These are phyloP conservation scores for Pseudogymnoascus sp. DNA, from an alignment of 2,329 filamentous ascomycete species.

Conservation along the genomic window DNA sequence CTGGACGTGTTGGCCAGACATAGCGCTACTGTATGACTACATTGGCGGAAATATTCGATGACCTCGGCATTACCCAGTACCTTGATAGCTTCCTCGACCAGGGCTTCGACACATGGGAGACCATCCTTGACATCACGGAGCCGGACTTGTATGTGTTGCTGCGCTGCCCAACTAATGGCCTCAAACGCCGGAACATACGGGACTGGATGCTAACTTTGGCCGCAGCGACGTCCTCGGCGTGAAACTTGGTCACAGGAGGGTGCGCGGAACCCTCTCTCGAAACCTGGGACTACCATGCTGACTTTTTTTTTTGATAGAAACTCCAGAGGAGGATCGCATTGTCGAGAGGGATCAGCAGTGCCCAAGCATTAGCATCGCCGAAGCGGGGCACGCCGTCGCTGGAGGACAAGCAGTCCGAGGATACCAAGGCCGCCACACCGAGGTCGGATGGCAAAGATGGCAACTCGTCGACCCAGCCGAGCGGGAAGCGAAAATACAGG, in stretches of 20 bases:
- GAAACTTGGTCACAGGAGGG: constrained; percentile 72
- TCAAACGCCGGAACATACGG: neutral
- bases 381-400: constrained; percentile 36
- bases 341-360: constrained; percentile 48
- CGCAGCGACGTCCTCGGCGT: constrained; percentile 62
- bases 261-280: constrained; percentile 36
- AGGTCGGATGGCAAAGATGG: constrained; percentile 38
- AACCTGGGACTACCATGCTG: constrained; percentile 10
- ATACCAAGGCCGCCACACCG: constrained; percentile 39
- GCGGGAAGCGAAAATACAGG: constrained; percentile 64
- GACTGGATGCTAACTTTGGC: constrained; percentile 14
- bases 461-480: constrained; percentile 33
- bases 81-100: constrained; percentile 64
- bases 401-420: constrained; percentile 52
- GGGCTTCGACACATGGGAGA: constrained; percentile 80
- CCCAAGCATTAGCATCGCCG: constrained; percentile 28
- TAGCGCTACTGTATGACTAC: constrained; percentile 36
- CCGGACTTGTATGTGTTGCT: constrained; percentile 58
- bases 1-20: constrained; percentile 28
- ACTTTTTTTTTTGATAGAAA: constrained; percentile 44
- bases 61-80: constrained; percentile 73
- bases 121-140: constrained; percentile 74
- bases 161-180: neutral
- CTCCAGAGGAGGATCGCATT: constrained; percentile 77
- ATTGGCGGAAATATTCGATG: constrained; percentile 58